These are phyloP conservation scores for Cicer pinnatifidum DNA, from an alignment of 306 rosid genomes.

Conservation along the genomic window DNA sequence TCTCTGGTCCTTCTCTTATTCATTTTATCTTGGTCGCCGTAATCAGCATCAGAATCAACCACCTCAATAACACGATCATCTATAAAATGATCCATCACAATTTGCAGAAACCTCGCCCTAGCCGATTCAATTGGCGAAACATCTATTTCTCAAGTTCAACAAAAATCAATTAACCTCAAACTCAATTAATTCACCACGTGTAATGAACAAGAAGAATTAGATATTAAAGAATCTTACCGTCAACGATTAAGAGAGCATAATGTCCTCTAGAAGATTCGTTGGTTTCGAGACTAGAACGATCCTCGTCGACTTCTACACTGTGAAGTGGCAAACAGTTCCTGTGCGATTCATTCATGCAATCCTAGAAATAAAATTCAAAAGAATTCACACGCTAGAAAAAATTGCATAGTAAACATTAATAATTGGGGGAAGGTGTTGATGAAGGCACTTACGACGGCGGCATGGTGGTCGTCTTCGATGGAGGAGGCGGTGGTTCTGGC, in stretches of 20 bases:
- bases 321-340: constrained; percentile 73
- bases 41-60: constrained; percentile 70
- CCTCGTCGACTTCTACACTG: constrained; percentile 74
- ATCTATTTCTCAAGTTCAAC: constrained; percentile 59
- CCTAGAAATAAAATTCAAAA: constrained; percentile 44
- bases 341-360: constrained; percentile 75
- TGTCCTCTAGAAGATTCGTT: constrained; percentile 67
- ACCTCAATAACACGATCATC: constrained; percentile 60
- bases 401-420: not conserved
- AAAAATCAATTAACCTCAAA: constrained; percentile 38
- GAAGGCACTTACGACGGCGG: constrained; percentile 58
- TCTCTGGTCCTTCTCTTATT: constrained; percentile 82
- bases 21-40: constrained; percentile 65
- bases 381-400: not conserved
- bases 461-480: constrained; percentile 51
- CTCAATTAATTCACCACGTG: not conserved
- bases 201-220: not conserved
- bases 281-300: constrained; percentile 73
- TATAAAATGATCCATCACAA: constrained; percentile 84
- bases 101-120: constrained; percentile 79
- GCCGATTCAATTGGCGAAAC: constrained; percentile 83
- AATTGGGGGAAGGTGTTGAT: not conserved
- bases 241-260: constrained; percentile 60
- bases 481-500: constrained; percentile 56
- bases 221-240: constrained; percentile 54